These are phyloP conservation scores for Aphanomyces euteiches DNA, from an alignment of 352 stramenopile genomes.

Conservation along the genomic window DNA sequence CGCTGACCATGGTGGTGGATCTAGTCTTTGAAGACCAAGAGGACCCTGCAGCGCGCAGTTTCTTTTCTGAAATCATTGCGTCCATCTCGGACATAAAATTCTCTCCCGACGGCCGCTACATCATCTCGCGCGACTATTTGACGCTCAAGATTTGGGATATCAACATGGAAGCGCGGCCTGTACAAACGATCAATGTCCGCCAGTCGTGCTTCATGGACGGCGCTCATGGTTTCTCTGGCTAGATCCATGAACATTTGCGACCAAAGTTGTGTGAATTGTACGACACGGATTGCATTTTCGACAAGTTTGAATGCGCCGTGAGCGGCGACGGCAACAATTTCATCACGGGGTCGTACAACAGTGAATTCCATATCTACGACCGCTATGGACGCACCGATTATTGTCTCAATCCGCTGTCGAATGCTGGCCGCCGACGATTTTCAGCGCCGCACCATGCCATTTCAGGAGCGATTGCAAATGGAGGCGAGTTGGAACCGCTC, in stretches of 20 bases:
- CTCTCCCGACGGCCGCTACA: slow-evolving; percentile 90
- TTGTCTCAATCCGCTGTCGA: slow-evolving; percentile 51
- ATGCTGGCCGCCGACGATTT: slow-evolving; percentile 48
- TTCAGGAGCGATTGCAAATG: slow-evolving; percentile 30
- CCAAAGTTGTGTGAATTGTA: slow-evolving; percentile 88
- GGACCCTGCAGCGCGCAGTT: slow-evolving; percentile 79
- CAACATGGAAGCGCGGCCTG: slow-evolving; percentile 90
- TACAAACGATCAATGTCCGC: slow-evolving; percentile 90
- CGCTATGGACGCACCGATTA: slow-evolving; percentile 73
- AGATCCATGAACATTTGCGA: slow-evolving; percentile 92
- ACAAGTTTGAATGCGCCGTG: slow-evolving; percentile 95
- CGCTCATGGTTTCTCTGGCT: slow-evolving; percentile 6
- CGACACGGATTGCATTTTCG: slow-evolving; percentile 96
- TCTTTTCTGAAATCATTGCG: slow-evolving; percentile 95
- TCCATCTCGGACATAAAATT: slow-evolving; percentile 95
- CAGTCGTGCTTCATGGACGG: slow-evolving; percentile 1
- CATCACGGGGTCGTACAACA: slow-evolving; percentile 93
- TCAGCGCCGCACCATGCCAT: slow-evolving; percentile 29
- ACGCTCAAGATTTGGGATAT: slow-evolving; percentile 96
- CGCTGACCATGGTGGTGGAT: too few species aligned
- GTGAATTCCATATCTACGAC: slow-evolving; percentile 91
- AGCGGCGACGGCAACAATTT: slow-evolving; percentile 90
- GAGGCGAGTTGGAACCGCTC: slow-evolving; percentile 47
- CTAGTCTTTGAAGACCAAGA: slow-evolving; percentile 80
- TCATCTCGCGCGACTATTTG: slow-evolving; percentile 94